A percentile compares a stretch with the other conserved stretches of the same genome.
phyloP scores from a whole-genome alignment of 176 grass and related monocot species.

The Phoenix roebelenii region DNA sequence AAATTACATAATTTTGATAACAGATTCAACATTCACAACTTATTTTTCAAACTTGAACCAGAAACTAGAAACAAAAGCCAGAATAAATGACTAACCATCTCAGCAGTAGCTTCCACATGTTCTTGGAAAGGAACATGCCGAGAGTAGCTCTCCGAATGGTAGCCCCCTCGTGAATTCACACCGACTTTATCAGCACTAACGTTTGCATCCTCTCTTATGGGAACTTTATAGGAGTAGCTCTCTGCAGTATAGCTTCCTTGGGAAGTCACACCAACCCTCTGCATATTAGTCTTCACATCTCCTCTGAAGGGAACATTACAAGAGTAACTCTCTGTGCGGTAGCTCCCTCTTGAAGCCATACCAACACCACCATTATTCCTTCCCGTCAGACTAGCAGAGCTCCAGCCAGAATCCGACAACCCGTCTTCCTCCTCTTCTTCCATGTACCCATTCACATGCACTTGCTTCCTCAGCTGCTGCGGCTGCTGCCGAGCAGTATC shows the following conservation, averaged over 20 bases:
- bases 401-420: constrained; percentile 51
- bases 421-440: constrained; percentile 46
- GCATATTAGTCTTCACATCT: constrained; percentile 27
- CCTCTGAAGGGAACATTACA: constrained; percentile 27
- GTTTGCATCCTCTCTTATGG: neutral
- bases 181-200: constrained; percentile 1
- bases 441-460: constrained; percentile 33
- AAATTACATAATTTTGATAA: no score
- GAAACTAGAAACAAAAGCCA: neutral
- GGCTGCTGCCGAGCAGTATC: constrained; percentile 54
- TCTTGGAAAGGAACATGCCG: constrained; percentile 23
- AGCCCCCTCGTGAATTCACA: neutral
- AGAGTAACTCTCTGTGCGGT: constrained; percentile 36
- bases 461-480: constrained; percentile 25
- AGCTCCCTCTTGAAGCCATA: constrained; percentile 40
- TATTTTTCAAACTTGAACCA: no score
- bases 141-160: constrained; percentile 27
- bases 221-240: neutral
- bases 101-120: constrained; percentile 22
- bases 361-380: constrained; percentile 18
- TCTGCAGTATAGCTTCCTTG: neutral
- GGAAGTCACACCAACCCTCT: constrained; percentile 21
- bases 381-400: constrained; percentile 47
- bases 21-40: no score
- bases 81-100: constrained; percentile 17